Conservation (phyloP, 164 flowering plant species). For the Nymphaea thermarum region DNA sequence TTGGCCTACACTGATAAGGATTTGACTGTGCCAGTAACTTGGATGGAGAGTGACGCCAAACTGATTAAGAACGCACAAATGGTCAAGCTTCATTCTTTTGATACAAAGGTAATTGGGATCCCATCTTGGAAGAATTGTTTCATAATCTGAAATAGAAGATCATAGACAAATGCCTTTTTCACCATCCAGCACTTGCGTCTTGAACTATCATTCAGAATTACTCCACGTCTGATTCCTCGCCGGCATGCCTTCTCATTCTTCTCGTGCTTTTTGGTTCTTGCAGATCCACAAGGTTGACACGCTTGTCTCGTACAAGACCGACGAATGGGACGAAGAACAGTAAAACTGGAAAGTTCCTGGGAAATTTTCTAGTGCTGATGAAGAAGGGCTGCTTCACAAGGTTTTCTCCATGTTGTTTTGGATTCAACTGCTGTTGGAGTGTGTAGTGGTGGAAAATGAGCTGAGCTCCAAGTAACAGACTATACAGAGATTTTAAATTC, state of each 20-base stretch:
- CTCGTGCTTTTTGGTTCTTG: constrained; percentile 10
- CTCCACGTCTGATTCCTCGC: too few relatives aligned
- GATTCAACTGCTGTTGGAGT: too few relatives aligned
- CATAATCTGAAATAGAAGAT: neutral
- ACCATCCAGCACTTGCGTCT: too few relatives aligned
- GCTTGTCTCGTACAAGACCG: constrained; percentile 86
- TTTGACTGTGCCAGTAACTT: constrained; percentile 77
- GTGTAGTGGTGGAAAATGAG: too few relatives aligned
- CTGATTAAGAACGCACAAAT: constrained; percentile 88
- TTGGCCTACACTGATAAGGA: constrained; percentile 89
- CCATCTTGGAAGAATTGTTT: neutral
- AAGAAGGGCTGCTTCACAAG: neutral
- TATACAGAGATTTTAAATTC: too few relatives aligned
- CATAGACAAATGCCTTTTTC: too few relatives aligned
- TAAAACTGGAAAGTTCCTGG: neutral
- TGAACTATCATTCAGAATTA: too few relatives aligned
- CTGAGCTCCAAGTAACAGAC: too few relatives aligned
- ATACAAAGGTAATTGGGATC: constrained; percentile 55
- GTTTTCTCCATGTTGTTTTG: neutral
- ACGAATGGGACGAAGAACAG: constrained; percentile 70
- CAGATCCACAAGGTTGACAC: constrained; percentile 99
- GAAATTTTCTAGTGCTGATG: neutral
- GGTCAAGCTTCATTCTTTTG: constrained; percentile 94
- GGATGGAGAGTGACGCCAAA: constrained; percentile 96
- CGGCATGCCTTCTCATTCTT: neutral